Evolutionary conservation across 1,284 basidiomycete species (phyloP).

Genomic region (Melampsora americana): DNA sequence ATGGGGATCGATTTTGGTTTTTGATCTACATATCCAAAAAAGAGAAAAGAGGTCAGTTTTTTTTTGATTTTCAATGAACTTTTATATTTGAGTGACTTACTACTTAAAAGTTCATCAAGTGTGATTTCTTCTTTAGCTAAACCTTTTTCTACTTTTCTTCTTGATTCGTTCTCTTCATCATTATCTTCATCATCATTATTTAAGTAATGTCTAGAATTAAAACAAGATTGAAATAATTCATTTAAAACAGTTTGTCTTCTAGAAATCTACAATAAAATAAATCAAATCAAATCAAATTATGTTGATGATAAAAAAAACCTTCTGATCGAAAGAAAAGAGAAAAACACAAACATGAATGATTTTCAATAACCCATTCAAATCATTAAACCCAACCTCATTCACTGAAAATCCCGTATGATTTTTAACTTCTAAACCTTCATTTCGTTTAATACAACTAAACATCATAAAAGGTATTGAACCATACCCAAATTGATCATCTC

Average conservation of each 20-base stretch:
- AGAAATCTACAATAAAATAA: constrained; percentile 34
- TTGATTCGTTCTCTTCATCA: not conserved
- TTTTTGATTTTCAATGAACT: not conserved
- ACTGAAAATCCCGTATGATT: constrained; percentile 4
- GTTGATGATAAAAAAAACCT: too few relatives aligned
- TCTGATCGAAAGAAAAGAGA: too few relatives aligned
- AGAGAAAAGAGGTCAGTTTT: not conserved
- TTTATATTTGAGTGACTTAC: not conserved
- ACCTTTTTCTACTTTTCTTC: not conserved
- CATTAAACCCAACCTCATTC: constrained; percentile 20
- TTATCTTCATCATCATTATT: not conserved
- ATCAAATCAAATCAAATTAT: too few relatives aligned
- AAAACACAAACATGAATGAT: constrained; percentile 23
- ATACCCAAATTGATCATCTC: not conserved
- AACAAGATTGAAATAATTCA: constrained; percentile 39
- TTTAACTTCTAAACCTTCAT: not conserved
- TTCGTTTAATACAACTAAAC: not conserved
- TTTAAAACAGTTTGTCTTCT: constrained; percentile 28
- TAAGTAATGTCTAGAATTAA: constrained; percentile 27
- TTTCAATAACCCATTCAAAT: constrained; percentile 22
- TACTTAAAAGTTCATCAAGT: not conserved
- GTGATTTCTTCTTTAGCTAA: not conserved
- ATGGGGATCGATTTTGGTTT: too few relatives aligned
- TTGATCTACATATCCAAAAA: not conserved
- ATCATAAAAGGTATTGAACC: not conserved